Base-by-base conservation (phyloP, 2,329 filamentous ascomycete species). In the Aplosporella prunicola region DNA sequence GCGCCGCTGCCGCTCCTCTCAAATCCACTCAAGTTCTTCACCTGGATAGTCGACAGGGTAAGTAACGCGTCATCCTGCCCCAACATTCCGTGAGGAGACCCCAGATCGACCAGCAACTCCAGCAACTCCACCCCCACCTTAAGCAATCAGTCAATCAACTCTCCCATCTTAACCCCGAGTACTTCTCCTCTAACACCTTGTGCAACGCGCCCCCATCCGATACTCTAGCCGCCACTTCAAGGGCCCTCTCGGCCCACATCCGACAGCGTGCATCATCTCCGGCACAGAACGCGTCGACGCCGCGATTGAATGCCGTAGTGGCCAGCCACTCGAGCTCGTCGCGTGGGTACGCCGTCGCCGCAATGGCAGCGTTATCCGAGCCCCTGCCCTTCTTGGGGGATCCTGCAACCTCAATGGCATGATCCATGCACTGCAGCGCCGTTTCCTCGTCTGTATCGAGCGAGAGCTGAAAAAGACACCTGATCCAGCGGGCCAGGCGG, bases 241-340 rank as follows among this genome's bases (percentile, higher is more conserved):
- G 64, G 4, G 80, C 76, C 47, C 72, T 71, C 5, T 71, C 64
- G 1, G 74, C 73, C 81, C 82, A 87, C 23, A 57, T 53, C 44
- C 66, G 71, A 32, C 76, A 78, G 2, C 61, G 56, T 4, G 64
- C 64, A 39, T 75, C 69, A 16, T 80, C 67, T 2, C 68, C 65
- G 1, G 60, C 62, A 9, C 69, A 66, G 47, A 75, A 77, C n/a
- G 74, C 66, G 48, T 87, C 81, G 5, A 86, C 64, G 0, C 73
- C 78, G 42, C 78, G 76, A 47, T 88, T 88, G 56, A 82, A 86
- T 0, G 73, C 63, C 5, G 69, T 75, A 1, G 74, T 73, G 0
- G 76, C 74, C n/a, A 91, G 70, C 80, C 82, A 91, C 49, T 86
- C 78, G 1, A 88, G 60, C 51, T 91, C 84, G 3, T 72, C 68